phyloP scores from a whole-genome alignment of 192 early-diverging fungal species.

The Phlyctochytrium bullatum region DNA sequence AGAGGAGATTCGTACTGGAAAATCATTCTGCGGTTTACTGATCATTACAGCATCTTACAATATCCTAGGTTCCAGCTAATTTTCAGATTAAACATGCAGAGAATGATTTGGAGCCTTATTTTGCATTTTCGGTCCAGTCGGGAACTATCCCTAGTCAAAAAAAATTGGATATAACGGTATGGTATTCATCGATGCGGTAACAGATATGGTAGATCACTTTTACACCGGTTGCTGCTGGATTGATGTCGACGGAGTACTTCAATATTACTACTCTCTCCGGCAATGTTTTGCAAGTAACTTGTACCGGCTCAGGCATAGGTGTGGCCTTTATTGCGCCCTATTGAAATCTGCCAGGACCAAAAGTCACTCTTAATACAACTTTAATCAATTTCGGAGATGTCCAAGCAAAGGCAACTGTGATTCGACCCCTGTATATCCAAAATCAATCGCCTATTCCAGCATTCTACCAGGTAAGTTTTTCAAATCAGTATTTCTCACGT shows the following conservation, averaged over 20 bases:
- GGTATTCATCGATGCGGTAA: neutral
- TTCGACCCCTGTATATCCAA: conserved; percentile 43
- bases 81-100: conserved; percentile 46
- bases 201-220: conserved; percentile 36
- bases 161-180: conserved; percentile 36
- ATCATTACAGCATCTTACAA: neutral
- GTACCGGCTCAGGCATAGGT: conserved; percentile 44
- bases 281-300: conserved; percentile 45
- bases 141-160: conserved; percentile 35
- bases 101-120: conserved; percentile 42
- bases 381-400: conserved; percentile 57
- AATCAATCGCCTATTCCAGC: conserved; percentile 40
- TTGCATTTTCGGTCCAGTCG: conserved; percentile 39
- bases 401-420: conserved; percentile 31
- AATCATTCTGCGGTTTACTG: conserved; percentile 44
- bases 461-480: conserved; percentile 42
- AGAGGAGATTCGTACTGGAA: conserved; percentile 39
- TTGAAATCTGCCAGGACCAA: conserved; percentile 30
- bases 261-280: conserved; percentile 59
- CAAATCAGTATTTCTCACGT: neutral
- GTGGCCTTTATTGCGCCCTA: neutral
- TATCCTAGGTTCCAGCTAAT: conserved; percentile 46
- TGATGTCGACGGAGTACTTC: conserved; percentile 54
- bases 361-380: conserved; percentile 44
- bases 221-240: conserved; percentile 43